Percentiles rank a stretch among this genome's conserved stretches.
Evolutionary conservation across 2,329 filamentous ascomycete species (phyloP).

Genomic region (Orbilia blumenaviensis): DNA sequence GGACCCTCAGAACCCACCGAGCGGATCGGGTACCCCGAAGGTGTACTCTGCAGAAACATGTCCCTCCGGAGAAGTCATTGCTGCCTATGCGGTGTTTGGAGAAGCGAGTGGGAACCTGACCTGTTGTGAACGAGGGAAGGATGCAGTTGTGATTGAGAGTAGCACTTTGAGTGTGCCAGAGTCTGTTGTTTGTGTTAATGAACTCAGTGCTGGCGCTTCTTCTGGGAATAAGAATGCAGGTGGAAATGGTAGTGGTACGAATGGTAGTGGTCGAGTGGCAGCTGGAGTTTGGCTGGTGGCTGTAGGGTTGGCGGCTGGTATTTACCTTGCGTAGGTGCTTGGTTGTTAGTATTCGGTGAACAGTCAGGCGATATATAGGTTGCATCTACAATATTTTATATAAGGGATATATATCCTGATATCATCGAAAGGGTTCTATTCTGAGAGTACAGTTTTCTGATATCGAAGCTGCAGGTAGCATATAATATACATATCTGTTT

Average conservation of each 20-base stretch:
- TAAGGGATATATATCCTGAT: no score
- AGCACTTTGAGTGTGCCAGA: conserved; percentile 14
- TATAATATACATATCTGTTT: no score
- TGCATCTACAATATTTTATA: no score
- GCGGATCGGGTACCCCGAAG: not conserved
- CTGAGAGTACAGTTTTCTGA: no score
- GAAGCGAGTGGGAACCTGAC: conserved; percentile 22
- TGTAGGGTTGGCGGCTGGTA: not conserved
- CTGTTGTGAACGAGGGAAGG: conserved; percentile 17
- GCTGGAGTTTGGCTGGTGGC: not conserved
- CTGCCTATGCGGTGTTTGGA: conserved; percentile 5
- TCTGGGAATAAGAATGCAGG: not conserved
- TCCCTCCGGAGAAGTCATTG: conserved; percentile 25
- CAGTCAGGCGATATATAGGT: no score
- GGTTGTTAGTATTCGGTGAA: no score
- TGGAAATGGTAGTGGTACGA: not conserved
- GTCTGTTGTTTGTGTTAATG: conserved; percentile 8
- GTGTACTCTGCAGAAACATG: conserved; percentile 11
- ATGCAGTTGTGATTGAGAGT: conserved; percentile 32
- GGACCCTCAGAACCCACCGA: not conserved
- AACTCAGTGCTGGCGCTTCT: conserved; percentile 21
- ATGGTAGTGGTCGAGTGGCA: not conserved
- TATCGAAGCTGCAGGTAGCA: no score
- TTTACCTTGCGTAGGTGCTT: conserved; percentile 1
- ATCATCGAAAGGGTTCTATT: no score